Base-by-base conservation (phyloP, 2,329 filamentous ascomycete species). In the Ophiostoma fasciatum region DNA sequence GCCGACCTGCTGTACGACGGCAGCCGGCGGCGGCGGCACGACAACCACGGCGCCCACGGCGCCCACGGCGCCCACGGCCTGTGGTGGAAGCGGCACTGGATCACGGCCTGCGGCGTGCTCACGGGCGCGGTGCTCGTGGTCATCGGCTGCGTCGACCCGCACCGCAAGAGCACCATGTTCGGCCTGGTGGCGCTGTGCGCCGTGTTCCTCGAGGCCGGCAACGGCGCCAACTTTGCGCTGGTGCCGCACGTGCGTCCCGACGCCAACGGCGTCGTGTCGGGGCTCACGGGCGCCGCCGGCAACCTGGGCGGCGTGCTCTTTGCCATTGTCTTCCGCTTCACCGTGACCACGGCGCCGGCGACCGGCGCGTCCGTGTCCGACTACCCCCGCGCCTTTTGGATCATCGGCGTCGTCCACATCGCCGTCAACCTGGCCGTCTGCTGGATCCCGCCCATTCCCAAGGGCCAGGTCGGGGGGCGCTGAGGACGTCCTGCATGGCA, bases 281-380 rank as follows among this genome's bases (percentile, higher is more conserved):
- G 85, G 11, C 62, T 82, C 25, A 78, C 83, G 0, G 87, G 87
- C 9, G 84, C 80, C 0, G 65, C 71, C 8, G 85, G 87, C 1
- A 94, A 94, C 49, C 56, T 94, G 9, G 87, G 87, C 4, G 87
- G 87, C 11, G 74, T 94, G 35, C 55, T 92, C 33, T 93, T 90
- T 49, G 79, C 83, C 15, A 72, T 92, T 51, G 73, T 84, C 50
- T 93, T 88, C 64, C 66, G 83, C 33, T 90, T 87, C 57, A 61
- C 63, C 55, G 4, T 28, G 58, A 58, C 37, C 63, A 71, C 33
- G 74, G 73, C 5, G 9, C 13, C 7, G 15, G 15, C 3, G 18
- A 14, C 5, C 13, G 12, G 3, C 7, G 11, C 29, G 7, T n/a
- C 26, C 6, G 14, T 26, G 15, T 70, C 60, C 2, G 58, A 78